A percentile compares a stretch with the other conserved stretches of the same genome.
These are phyloP conservation scores for Aspergillus campestris DNA, from an alignment of 495 filamentous ascomycete species.

Conservation along the genomic window DNA sequence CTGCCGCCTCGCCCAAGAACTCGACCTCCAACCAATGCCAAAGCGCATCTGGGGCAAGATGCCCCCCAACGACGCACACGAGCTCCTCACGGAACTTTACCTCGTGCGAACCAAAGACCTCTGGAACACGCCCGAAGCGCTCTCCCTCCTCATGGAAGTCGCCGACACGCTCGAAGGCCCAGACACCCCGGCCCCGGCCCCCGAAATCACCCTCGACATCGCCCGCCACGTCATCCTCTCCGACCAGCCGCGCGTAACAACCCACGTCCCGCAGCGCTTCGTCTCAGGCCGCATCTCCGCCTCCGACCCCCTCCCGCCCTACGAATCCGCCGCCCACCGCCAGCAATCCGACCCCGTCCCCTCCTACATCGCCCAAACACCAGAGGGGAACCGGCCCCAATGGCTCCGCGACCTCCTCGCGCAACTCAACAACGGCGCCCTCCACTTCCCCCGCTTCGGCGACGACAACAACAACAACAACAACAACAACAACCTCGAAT, in stretches of 20 bases:
- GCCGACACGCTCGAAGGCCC: slow-evolving; percentile 45
- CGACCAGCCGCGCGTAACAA: slow-evolving; percentile 49
- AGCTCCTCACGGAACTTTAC: slow-evolving; percentile 71
- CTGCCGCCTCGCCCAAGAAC: slow-evolving; percentile 62
- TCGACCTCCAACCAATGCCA: slow-evolving; percentile 64
- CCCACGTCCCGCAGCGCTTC: slow-evolving; percentile 34
- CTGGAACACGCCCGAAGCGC: slow-evolving; percentile 76
- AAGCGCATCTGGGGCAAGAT: slow-evolving; percentile 72
- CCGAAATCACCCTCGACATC: slow-evolving; percentile 52
- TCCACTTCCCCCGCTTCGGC: slow-evolving; percentile 19
- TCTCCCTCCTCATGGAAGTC: slow-evolving; percentile 61
- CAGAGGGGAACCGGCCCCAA: slow-evolving; percentile 26
- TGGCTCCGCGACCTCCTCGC: slow-evolving; percentile 37
- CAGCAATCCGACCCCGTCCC: slow-evolving; percentile 33
- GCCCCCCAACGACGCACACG: slow-evolving; percentile 58
- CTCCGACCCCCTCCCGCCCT: slow-evolving; percentile 38
- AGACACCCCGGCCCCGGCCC: slow-evolving; percentile 29
- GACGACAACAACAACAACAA: slow-evolving; percentile 10
- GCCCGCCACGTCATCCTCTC: slow-evolving; percentile 75
- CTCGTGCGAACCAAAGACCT: slow-evolving; percentile 72
- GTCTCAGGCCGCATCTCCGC: slow-evolving; percentile 34
- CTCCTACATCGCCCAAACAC: slow-evolving; percentile 25
- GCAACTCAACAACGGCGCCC: slow-evolving; percentile 26
- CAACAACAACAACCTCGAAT: too few species aligned
- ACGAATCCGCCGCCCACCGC: slow-evolving; percentile 34